phyloP scores from a whole-genome alignment of 2,329 filamentous ascomycete genomes.

The Cladosporium colombiae region DNA sequence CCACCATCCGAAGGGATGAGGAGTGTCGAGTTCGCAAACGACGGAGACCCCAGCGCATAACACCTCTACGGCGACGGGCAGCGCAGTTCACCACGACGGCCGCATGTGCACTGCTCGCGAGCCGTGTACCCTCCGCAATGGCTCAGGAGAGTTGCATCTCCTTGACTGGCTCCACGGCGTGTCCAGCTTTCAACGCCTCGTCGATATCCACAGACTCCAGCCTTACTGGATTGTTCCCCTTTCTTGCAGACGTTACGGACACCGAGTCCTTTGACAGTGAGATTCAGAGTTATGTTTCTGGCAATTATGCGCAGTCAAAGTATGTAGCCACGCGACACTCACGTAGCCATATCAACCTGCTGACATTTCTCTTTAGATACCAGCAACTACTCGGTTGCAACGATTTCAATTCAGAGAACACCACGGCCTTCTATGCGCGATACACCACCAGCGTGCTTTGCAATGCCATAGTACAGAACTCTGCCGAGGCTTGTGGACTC shows the following conservation, averaged over 20 bases:
- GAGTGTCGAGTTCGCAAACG: conserved; percentile 14
- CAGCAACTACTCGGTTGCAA: conserved; percentile 77
- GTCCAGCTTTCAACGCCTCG: conserved; percentile 70
- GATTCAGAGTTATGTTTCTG: conserved; percentile 70
- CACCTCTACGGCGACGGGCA: conserved; percentile 1
- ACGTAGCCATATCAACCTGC: conserved; percentile 20
- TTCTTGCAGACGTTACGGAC: conserved; percentile 79
- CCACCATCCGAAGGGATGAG: conserved; percentile 10
- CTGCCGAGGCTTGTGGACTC: conserved; percentile 68
- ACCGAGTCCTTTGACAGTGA: conserved; percentile 74
- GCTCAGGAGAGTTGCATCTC: conserved; percentile 62
- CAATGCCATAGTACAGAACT: conserved; percentile 92
- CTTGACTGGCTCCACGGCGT: conserved; percentile 67
- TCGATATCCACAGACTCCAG: conserved; percentile 67
- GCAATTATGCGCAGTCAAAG: conserved; percentile 75
- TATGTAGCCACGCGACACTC: conserved; percentile 47
- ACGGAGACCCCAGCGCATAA: conserved; percentile 10
- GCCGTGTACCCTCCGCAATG: conserved; percentile 30
- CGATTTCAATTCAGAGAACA: conserved; percentile 73
- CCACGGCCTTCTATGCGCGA: conserved; percentile 82
- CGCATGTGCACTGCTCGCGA: conserved; percentile 27
- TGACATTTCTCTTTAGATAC: conserved; percentile 63
- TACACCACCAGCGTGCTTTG: conserved; percentile 92
- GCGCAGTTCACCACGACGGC: conserved; percentile 21
- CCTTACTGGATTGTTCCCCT: conserved; percentile 68